phyloP scores from a whole-genome alignment of 192 early-diverging fungal species.

The Rhizophagus clarus region DNA sequence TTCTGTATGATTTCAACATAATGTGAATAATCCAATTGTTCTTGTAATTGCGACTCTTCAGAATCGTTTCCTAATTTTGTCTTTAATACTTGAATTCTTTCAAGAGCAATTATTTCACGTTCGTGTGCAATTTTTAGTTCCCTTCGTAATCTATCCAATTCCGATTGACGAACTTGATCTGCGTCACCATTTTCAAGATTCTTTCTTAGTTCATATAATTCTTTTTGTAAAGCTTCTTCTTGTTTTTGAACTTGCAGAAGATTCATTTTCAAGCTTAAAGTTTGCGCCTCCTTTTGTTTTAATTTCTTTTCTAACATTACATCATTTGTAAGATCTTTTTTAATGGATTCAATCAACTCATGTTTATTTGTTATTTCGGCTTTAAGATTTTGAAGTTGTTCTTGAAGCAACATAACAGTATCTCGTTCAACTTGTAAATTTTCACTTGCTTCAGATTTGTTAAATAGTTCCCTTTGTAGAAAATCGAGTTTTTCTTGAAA shows the following conservation, averaged over 20 bases:
- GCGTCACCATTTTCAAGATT: neutral
- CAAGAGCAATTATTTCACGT: neutral
- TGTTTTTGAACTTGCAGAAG: neutral
- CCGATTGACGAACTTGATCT: neutral
- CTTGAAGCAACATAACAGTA: neutral
- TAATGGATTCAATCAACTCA: slow-evolving; percentile 18
- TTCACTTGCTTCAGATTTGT: neutral
- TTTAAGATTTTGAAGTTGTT: slow-evolving; percentile 6
- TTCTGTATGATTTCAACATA: slow-evolving; percentile 2
- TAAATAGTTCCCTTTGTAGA: neutral
- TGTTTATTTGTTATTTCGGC: slow-evolving; percentile 3
- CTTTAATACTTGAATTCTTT: neutral
- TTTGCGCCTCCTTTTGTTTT: neutral
- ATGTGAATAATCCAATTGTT: neutral
- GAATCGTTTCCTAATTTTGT: neutral
- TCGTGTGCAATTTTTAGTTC: neutral
- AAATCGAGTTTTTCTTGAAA: neutral
- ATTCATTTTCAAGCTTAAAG: neutral
- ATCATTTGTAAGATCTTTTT: slow-evolving; percentile 6
- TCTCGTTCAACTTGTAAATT: slow-evolving; percentile 19
- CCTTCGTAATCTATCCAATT: neutral
- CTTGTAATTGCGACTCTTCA: neutral
- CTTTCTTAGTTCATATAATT: neutral
- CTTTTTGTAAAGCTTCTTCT: slow-evolving; percentile 1
- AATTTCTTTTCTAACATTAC: slow-evolving; percentile 8